These are phyloP conservation scores for Pseudogymnoascus sp. DNA, from an alignment of 2,329 filamentous ascomycete species.

Conservation along the genomic window DNA sequence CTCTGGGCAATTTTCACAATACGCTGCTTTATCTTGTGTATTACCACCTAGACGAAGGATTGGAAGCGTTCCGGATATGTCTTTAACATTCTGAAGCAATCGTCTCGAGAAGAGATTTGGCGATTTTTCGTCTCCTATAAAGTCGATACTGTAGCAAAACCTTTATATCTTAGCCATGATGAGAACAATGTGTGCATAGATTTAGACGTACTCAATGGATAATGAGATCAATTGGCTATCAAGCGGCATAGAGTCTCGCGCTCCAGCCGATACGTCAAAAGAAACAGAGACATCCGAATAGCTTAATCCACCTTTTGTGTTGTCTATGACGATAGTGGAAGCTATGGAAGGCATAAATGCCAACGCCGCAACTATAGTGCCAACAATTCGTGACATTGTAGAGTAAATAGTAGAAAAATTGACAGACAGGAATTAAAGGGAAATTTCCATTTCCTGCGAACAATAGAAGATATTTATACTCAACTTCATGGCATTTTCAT, in stretches of 20 bases:
- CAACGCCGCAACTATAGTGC: not conserved
- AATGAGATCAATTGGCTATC: not conserved
- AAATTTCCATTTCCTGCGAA: not conserved
- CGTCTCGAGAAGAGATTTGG: not conserved
- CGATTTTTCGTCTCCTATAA: not conserved
- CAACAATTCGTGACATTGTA: not conserved
- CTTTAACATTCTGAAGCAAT: not conserved
- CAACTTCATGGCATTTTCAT: not conserved
- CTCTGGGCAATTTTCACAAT: not conserved
- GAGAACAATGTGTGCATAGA: not conserved
- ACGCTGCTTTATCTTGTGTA: not conserved
- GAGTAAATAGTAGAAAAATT: not conserved
- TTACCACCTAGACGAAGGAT: conserved; percentile 3
- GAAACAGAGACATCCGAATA: not conserved
- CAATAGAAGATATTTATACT: not conserved
- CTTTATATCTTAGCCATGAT: not conserved
- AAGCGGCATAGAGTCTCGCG: not conserved
- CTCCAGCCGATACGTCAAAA: not conserved
- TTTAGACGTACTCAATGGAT: not conserved
- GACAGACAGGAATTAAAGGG: not conserved
- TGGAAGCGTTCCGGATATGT: not conserved
- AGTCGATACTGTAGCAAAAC: not conserved
- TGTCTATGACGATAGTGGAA: not conserved
- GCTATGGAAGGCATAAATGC: not conserved
- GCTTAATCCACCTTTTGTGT: not conserved